These are phyloP conservation scores for Solanum ahanhuiri DNA, from an alignment of 257 asterid species.

Conservation along the genomic window DNA sequence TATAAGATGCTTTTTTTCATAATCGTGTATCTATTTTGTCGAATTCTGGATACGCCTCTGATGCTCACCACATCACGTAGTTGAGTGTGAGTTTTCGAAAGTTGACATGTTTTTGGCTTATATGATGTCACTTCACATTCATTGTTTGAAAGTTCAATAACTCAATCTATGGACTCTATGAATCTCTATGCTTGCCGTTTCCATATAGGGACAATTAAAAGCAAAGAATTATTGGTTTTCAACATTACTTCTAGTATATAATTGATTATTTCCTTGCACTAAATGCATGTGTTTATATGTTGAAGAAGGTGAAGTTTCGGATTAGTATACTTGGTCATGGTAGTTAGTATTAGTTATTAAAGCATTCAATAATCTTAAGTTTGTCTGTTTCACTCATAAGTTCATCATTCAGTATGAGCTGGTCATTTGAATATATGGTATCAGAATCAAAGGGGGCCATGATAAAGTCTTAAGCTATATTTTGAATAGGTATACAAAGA, in stretches of 20 bases:
- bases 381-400: not conserved
- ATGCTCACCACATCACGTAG: not conserved
- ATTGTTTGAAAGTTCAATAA: not conserved
- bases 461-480: not conserved
- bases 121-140: not conserved
- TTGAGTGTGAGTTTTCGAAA: not conserved
- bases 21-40: too few relatives aligned
- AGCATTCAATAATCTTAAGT: not conserved
- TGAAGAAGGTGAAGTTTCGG: not conserved
- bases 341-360: not conserved
- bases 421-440: not conserved
- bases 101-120: not conserved
- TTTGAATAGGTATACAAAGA: not conserved
- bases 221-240: not conserved
- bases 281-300: not conserved
- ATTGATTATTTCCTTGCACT: too few relatives aligned
- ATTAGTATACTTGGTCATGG: not conserved
- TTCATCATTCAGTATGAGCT: not conserved
- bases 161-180: not conserved
- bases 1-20: too few relatives aligned
- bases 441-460: not conserved
- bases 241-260: not conserved
- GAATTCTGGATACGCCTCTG: too few relatives aligned
- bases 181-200: not conserved
- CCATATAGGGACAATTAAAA: not conserved